Base-by-base conservation (phyloP, 306 rosid species). In the Pyrus betulifolia region DNA sequence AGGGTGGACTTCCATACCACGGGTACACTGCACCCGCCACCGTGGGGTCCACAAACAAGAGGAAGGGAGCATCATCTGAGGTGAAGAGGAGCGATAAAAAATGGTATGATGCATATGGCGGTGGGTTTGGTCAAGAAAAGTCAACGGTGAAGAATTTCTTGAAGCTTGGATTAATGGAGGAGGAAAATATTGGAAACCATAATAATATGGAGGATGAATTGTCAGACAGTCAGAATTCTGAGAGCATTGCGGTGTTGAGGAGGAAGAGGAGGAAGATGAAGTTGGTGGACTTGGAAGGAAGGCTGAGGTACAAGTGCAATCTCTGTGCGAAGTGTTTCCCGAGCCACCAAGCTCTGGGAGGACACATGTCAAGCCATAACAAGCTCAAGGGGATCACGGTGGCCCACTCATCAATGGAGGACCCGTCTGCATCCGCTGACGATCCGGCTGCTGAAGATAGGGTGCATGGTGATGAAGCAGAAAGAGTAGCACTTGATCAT, bases 301-400 rank as follows among this genome's bases (percentile, higher is more conserved):
- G 42, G 70, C 49, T 66, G 28, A 67, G 61, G 59, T 80, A 80
- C 71, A 40, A 4, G 22, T 84, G 90, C 82, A 79, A 67, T 35
- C 21, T 70, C 46, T 86, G 93, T 79, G 70, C 42, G 7, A 74
- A 80, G 68, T 52, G 69, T 8, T 86, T 82, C 74, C 55, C 66
- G 62, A 74, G 72, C 21, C 81, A 83, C 72, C 90, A 81, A 79
- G 87, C 90, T 4, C 69, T 89, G 64, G 89, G 90, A 11, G 89
- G 85, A 52, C 93, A 89, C 46, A 74, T 57, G 80, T 82, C 87
- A 14, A 74, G 79, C 69, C 86, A 82, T 14, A 63, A 71, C 70
- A 86, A 76, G 74, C 6, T 42, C 25, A 82, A 78, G 46, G 51
- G 55, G 67, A 67, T 14, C 66, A 23, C 38, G 58, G 21, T 27